Evolutionary conservation across 352 stramenopile species (phyloP), one percentile per base, ranked within the genome.

Genomic region (Globisporangium polare): DNA sequence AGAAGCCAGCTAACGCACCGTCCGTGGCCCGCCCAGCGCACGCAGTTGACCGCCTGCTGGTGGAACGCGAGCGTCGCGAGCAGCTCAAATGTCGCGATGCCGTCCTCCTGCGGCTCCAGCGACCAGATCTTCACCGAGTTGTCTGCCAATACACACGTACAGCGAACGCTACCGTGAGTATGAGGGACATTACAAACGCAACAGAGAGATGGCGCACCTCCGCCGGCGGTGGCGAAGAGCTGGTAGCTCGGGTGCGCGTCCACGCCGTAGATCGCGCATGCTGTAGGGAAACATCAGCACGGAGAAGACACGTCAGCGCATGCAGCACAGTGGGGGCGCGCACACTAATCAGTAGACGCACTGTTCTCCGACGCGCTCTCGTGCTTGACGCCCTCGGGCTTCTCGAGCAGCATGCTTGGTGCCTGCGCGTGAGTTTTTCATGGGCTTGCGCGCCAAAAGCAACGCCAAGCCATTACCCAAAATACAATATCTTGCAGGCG

Each of bases 101-200:
- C 78, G 22, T 75, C 74, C 0, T 54, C 20, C 2, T 61, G 67
- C 8, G 46, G 35, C 43, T 75, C 63, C 13, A 94, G 54, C 35
- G 86, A 92, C 86, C 86, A 95, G 53, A 95, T 86, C 67, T 93
- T 94, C 33, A 95, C 84, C 31, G 70, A 73, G 51, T 89, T 90
- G 68, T 94, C 86, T 85, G 45, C 15, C 61, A 5, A 18, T 22
- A 50, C 33, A 49, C 1, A 2, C 13, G 50, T 27, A 24, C 5
- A 54, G 4, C 2, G 3, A 42, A 5, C 29, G 8, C 5, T 7
- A 33, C 8, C 29, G 29, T 33, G 29, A 33, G 29, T 33, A 7
- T 33, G 29, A 33, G 29, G 3, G 29, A 20, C 22, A 49, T 2
- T 15, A 1, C 6, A 50, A 20, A 27, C n/a, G 26, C 15, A 42